Evolutionary conservation across 2,329 filamentous ascomycete genomes (phyloP).

Genomic region (Aspergillus quadrilineatus): DNA sequence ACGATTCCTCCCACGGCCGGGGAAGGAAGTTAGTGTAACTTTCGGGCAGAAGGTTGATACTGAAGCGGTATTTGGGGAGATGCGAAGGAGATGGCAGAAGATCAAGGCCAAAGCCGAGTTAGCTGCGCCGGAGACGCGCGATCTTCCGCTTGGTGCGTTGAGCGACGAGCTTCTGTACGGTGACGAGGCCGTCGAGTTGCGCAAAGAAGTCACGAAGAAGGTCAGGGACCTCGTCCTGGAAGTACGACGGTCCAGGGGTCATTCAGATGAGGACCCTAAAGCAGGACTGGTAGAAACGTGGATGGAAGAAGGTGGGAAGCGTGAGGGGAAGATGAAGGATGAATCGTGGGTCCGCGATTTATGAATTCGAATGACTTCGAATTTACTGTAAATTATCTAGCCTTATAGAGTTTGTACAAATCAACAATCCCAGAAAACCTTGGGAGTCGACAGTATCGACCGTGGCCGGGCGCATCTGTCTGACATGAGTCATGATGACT

Average conservation of each 20-base stretch:
- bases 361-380: conserved; percentile 25
- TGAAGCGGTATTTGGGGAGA: conserved; percentile 72
- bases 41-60: conserved; percentile 71
- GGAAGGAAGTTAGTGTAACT: conserved; percentile 56
- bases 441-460: too few species aligned
- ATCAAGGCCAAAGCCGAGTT: conserved; percentile 58
- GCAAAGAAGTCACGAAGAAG: conserved; percentile 75
- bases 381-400: conserved; percentile 16
- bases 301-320: conserved; percentile 56
- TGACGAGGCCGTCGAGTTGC: conserved; percentile 71
- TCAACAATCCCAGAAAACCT: too few species aligned
- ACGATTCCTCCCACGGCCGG: conserved; percentile 75
- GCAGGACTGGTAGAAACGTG: conserved; percentile 79
- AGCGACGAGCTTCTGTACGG: conserved; percentile 66
- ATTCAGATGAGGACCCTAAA: conserved; percentile 76
- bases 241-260: conserved; percentile 68
- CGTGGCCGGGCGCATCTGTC: too few species aligned
- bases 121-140: conserved; percentile 36
- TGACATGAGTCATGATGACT: too few species aligned
- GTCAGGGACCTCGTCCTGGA: conserved; percentile 79
- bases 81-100: conserved; percentile 71
- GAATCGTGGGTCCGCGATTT: conserved; percentile 61
- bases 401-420: conserved; percentile 11
- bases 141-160: conserved; percentile 55
- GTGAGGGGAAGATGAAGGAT: conserved; percentile 60